Conservation (phyloP, 1,139 yeast genomes). For the Geotrichum reessii region DNA sequence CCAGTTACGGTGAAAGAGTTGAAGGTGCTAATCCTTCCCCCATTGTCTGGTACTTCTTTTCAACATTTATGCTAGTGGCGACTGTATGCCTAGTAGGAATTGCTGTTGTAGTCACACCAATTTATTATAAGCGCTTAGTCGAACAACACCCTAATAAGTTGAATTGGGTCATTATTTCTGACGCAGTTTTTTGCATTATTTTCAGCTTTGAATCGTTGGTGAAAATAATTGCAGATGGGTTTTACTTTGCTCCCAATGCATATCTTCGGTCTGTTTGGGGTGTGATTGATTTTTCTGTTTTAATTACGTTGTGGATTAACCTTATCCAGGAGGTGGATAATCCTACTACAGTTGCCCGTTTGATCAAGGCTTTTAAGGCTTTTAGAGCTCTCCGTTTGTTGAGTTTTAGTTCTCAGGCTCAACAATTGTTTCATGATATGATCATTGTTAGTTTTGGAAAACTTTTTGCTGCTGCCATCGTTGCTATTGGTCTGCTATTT, state of each 20-base stretch:
- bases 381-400: constrained; percentile 77
- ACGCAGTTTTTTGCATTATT: constrained; percentile 53
- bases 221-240: constrained; percentile 82
- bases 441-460: constrained; percentile 74
- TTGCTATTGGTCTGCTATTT: constrained; percentile 67
- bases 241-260: constrained; percentile 75
- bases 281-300: constrained; percentile 64
- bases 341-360: constrained; percentile 55
- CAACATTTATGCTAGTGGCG: constrained; percentile 53
- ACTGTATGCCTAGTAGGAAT: constrained; percentile 61
- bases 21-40: constrained; percentile 66
- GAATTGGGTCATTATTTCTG: constrained; percentile 48
- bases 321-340: constrained; percentile 53
- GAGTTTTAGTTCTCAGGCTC: constrained; percentile 71
- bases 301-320: constrained; percentile 75
- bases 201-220: constrained; percentile 68
- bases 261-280: constrained; percentile 81
- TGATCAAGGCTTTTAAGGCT: constrained; percentile 80
- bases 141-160: constrained; percentile 37
- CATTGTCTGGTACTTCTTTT: constrained; percentile 48
- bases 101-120: constrained; percentile 79
- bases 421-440: constrained; percentile 72
- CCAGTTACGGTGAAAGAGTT: constrained; percentile 68
- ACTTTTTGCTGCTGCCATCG: constrained; percentile 66
- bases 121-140: constrained; percentile 43